Base-by-base conservation (phyloP, 257 asterid genomes). In the Nicotiana attenuata region DNA sequence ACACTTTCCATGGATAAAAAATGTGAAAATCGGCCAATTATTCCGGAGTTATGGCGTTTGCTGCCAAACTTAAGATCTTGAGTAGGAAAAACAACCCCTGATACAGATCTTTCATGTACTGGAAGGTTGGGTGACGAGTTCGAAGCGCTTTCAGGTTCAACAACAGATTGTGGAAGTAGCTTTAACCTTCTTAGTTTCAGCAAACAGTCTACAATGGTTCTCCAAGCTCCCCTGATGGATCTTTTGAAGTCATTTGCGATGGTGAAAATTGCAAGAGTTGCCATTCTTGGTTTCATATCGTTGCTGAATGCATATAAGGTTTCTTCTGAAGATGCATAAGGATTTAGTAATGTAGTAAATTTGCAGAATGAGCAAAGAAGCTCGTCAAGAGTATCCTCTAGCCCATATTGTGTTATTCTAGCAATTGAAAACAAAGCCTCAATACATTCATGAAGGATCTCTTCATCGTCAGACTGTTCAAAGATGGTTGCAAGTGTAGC, bases 201-300 rank as follows among this genome's bases (percentile, higher is more conserved):
- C 35, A 96, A 84, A 85, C 99, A 96, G 26, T 96, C 98, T 9
- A 96, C 80, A 76, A 96, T 92, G 64, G 92, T 92, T 83, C 98
- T 92, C 99, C 99, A 96, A n/a, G 93, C 98, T 4, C 97, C 97
- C 82, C 90, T 77, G 20, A 96, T 87, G 14, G 97, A 92, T 53
- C 90, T 91, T 81, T 92, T 96, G 88, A 96, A 96, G 20, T 90
- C 86, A 63, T 96, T 94, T 5, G 93, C 94, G 10, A 93, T 88
- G 13, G 95, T 93, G 88, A 96, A 96, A 83, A 96, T 92, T 2
- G 98, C 97, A 5, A 94, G 84, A 47, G 97, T 89, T 1, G 99
- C 99, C 97, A 94, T 92, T 85, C 91, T 92, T 1, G 97, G 98
- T 88, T 94, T 96, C 93, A 91, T 85, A 45, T 96, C 97, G 14